Evolutionary conservation across 1,284 basidiomycete genomes (phyloP).

Genomic region (Filobasidium uniguttulatum): DNA sequence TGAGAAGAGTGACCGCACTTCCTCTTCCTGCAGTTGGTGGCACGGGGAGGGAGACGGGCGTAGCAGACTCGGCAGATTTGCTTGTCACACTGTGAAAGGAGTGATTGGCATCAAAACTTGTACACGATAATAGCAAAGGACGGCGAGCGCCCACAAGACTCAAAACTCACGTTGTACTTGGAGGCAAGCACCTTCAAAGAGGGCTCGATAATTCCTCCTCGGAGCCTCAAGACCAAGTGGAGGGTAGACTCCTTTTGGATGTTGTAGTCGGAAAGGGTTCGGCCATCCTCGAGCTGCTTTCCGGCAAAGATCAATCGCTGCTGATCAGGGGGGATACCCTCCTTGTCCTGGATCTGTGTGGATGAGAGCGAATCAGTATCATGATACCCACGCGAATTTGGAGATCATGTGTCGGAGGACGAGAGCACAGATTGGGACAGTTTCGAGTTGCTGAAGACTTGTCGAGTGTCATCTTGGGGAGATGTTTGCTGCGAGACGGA

Average conservation of each 20-base stretch:
- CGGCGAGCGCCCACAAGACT: not conserved
- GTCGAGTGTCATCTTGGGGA: not conserved
- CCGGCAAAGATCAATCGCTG: conserved; percentile 89
- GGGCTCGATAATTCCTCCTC: conserved; percentile 97
- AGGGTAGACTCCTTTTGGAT: conserved; percentile 99
- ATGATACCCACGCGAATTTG: conserved; percentile 9
- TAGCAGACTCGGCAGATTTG: conserved; percentile 99
- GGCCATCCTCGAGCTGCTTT: conserved; percentile 93
- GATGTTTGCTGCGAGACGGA: not conserved
- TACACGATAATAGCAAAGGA: not conserved
- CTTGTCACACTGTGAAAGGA: conserved; percentile 55
- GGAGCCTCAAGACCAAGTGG: conserved; percentile 92
- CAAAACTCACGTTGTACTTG: conserved; percentile 62
- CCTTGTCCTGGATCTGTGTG: conserved; percentile 46
- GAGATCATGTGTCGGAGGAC: not conserved
- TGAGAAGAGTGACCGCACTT: conserved; percentile 82
- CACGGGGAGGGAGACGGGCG: conserved; percentile 95
- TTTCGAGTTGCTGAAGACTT: not conserved
- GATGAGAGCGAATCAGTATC: conserved; percentile 4
- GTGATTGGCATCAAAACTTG: not conserved
- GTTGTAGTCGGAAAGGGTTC: conserved; percentile 89
- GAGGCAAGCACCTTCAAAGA: conserved; percentile 91
- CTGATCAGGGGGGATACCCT: conserved; percentile 78
- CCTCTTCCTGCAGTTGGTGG: conserved; percentile 75
- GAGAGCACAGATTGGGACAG: not conserved